These are phyloP conservation scores for Exutisphaerella laricina DNA, from an alignment of 2,329 filamentous ascomycete species.

Conservation along the genomic window DNA sequence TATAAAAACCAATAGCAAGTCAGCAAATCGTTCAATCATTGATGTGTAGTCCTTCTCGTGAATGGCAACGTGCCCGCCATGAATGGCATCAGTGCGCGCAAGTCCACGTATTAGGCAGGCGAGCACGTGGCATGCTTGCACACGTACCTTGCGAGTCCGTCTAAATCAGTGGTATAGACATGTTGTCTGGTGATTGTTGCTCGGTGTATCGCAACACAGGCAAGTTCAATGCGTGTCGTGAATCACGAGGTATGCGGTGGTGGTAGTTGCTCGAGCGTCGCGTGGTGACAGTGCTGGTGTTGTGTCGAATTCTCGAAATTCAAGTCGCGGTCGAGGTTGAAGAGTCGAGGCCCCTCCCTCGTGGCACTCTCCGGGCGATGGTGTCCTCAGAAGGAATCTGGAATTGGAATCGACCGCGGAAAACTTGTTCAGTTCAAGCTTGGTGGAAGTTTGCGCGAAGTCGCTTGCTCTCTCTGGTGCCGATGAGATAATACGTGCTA, in stretches of 20 bases:
- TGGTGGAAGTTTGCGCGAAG: no score
- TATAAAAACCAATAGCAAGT: no score
- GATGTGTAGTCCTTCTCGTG: neutral
- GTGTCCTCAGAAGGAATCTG: no score
- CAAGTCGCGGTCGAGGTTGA: neutral
- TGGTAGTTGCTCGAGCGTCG: slow-evolving; percentile 1
- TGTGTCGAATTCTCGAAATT: neutral
- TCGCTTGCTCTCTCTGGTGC: no score
- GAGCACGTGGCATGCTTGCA: slow-evolving; percentile 4
- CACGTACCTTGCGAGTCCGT: slow-evolving; percentile 10
- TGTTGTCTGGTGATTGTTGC: slow-evolving; percentile 12
- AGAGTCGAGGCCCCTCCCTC: neutral
- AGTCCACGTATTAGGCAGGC: slow-evolving; percentile 5
- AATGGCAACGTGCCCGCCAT: neutral
- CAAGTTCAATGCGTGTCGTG: slow-evolving; percentile 7
- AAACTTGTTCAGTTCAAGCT: no score
- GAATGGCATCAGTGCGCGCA: neutral
- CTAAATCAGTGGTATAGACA: slow-evolving; percentile 17
- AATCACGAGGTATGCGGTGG: neutral
- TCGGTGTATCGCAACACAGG: slow-evolving; percentile 15
- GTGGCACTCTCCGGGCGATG: no score
- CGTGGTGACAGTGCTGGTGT: no score
- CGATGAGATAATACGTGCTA: no score
- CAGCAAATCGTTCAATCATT: no score
- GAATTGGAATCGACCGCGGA: no score